Evolutionary conservation across 177 flowering plant species (phyloP).

Genomic region (Telopea speciosissima): DNA sequence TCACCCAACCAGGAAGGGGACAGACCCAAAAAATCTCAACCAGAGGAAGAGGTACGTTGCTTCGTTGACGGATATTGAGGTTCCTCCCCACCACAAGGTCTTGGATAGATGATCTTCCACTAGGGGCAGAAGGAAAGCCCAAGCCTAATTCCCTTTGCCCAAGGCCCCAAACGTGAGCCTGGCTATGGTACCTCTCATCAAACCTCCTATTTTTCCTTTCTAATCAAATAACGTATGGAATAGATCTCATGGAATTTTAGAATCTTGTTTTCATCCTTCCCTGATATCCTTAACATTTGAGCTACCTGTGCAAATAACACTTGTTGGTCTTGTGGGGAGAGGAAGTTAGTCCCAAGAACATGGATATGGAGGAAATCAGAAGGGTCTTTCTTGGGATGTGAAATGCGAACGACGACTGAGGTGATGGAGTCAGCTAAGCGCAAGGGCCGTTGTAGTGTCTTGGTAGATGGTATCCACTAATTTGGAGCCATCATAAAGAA

Average conservation of each 20-base stretch:
- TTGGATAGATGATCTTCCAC: no score
- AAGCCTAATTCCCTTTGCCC: no score
- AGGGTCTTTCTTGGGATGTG: slow-evolving; percentile 17
- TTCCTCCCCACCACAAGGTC: no score
- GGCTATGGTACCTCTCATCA: no score
- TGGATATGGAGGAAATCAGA: slow-evolving; percentile 1
- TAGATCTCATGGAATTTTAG: neutral
- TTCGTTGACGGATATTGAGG: no score
- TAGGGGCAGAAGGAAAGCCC: no score
- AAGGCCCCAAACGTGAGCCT: no score
- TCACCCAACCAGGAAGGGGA: no score
- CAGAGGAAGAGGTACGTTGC: no score
- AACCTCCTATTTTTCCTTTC: no score
- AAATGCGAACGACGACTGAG: slow-evolving; percentile 24
- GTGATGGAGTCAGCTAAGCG: slow-evolving; percentile 18
- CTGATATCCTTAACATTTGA: neutral
- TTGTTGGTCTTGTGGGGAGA: slow-evolving; percentile 17
- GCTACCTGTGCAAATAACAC: slow-evolving; percentile 1
- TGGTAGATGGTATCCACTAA: slow-evolving; percentile 29
- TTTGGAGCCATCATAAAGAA: slow-evolving; percentile 57
- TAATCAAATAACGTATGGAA: no score
- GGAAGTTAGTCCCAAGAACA: neutral
- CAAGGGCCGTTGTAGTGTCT: slow-evolving; percentile 29
- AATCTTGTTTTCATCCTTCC: neutral
- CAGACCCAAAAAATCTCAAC: no score